phyloP scores from a whole-genome alignment of 2,329 filamentous ascomycete genomes.

The Plectosphaerella cucumerina region DNA sequence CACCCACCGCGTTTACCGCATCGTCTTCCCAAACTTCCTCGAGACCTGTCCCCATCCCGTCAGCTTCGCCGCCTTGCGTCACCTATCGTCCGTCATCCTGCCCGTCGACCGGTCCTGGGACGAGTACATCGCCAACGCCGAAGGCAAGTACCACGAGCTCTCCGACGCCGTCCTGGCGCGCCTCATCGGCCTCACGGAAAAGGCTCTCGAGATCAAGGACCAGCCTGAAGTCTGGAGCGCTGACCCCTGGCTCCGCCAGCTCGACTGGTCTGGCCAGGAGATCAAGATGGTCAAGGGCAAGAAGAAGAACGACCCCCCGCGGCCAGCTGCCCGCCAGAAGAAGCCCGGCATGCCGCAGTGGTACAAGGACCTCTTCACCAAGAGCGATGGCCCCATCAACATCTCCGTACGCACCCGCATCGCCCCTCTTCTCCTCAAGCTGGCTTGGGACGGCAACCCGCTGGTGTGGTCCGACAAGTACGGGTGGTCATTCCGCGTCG shows the following conservation, averaged over 20 bases:
- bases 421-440: conserved; percentile 75
- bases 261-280: conserved; percentile 95
- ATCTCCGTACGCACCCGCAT: conserved; percentile 84
- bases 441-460: conserved; percentile 87
- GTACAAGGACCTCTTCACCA: conserved; percentile 88
- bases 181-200: conserved; percentile 68
- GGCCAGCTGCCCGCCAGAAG: conserved; percentile 80
- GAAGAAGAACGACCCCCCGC: conserved; percentile 75
- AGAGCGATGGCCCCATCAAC: conserved; percentile 62
- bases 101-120: conserved; percentile 89
- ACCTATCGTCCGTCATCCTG: conserved; percentile 89
- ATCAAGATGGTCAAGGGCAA: conserved; percentile 88
- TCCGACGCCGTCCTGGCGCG: conserved; percentile 75
- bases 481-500: conserved; percentile 88
- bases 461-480: conserved; percentile 89
- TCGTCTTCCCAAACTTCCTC: conserved; percentile 86
- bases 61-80: conserved; percentile 89
- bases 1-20: conserved; percentile 90
- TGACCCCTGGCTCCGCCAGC: conserved; percentile 88
- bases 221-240: conserved; percentile 64
- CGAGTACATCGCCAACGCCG: conserved; percentile 75
- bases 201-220: conserved; percentile 70
- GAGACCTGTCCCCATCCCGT: conserved; percentile 92
- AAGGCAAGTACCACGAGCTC: conserved; percentile 75
- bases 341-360: conserved; percentile 91